These are phyloP conservation scores for Lasiosphaeria miniovina DNA, from an alignment of 495 filamentous ascomycete species.

Conservation along the genomic window DNA sequence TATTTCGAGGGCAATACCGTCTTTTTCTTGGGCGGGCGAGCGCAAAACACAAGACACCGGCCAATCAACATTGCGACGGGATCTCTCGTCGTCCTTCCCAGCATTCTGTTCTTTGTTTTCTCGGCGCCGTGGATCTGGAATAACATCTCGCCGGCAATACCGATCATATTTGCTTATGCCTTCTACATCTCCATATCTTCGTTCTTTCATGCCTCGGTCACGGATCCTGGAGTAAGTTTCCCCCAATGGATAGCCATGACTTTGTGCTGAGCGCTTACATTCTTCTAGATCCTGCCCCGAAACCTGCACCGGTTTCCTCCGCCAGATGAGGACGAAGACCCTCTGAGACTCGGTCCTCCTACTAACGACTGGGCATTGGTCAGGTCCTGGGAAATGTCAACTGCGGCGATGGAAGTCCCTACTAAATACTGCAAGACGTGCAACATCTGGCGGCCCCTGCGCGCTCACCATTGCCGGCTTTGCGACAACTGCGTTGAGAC, in stretches of 20 bases:
- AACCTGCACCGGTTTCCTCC: conserved; percentile 64
- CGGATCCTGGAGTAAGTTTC: conserved; percentile 82
- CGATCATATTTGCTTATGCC: conserved; percentile 84
- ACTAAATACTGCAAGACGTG: conserved; percentile 98
- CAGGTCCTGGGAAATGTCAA: conserved; percentile 66
- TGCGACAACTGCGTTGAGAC: conserved; percentile 98
- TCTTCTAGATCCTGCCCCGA: conserved; percentile 70
- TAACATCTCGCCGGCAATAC: conserved; percentile 87
- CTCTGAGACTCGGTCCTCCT: conserved; percentile 73
- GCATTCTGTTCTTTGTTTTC: conserved; percentile 77
- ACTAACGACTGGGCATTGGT: conserved; percentile 90
- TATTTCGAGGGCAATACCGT: conserved; percentile 90
- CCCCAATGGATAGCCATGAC: background rate
- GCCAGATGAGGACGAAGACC: conserved; percentile 64
- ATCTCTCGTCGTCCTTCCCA: conserved; percentile 70
- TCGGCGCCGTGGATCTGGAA: conserved; percentile 90
- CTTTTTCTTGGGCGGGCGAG: conserved; percentile 80
- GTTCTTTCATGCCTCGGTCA: conserved; percentile 84
- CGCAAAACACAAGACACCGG: conserved; percentile 82
- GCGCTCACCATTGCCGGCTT: conserved; percentile 91
- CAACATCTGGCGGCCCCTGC: conserved; percentile 91
- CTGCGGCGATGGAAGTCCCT: conserved; percentile 91
- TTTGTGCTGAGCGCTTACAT: conserved; percentile 17
- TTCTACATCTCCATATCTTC: conserved; percentile 89
- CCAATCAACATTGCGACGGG: conserved; percentile 93